Evolutionary conservation across 768 basidiomycete species (phyloP).

Genomic region (Lactarius quietus): DNA sequence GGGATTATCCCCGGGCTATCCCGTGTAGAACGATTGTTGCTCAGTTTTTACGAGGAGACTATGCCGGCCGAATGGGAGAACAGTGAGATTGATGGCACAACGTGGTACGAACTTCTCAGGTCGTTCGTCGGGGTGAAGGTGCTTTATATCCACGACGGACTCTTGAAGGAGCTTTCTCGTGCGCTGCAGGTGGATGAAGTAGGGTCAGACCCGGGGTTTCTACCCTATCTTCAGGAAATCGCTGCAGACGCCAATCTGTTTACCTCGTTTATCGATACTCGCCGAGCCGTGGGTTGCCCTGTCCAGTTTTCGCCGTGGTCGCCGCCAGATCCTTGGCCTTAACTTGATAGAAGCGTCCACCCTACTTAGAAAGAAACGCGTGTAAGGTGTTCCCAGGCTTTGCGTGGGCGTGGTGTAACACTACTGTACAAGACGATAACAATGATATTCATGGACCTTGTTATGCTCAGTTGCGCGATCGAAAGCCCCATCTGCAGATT

Average conservation of each 20-base stretch:
- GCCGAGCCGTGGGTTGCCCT: not conserved
- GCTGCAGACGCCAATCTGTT: not conserved
- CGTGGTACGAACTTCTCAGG: not conserved
- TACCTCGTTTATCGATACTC: not conserved
- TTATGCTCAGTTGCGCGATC: too few species aligned
- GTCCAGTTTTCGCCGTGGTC: too few species aligned
- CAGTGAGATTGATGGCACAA: not conserved
- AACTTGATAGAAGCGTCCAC: too few species aligned
- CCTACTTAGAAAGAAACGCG: too few species aligned
- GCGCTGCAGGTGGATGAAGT: not conserved
- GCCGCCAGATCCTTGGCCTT: too few species aligned
- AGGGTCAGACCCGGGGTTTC: not conserved
- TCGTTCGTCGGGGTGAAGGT: not conserved
- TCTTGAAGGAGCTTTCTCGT: not conserved
- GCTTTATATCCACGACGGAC: not conserved
- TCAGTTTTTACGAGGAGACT: not conserved
- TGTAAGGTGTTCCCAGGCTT: too few species aligned
- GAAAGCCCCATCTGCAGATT: too few species aligned
- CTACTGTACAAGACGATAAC: too few species aligned
- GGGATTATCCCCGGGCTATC: not conserved
- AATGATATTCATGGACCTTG: too few species aligned
- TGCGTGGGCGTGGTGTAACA: too few species aligned
- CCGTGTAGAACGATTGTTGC: not conserved
- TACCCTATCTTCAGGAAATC: not conserved
- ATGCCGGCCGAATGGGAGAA: not conserved